Evolutionary conservation across 2,329 filamentous ascomycete species (phyloP).

Genomic region (Sporothrix pseudoabietina): DNA sequence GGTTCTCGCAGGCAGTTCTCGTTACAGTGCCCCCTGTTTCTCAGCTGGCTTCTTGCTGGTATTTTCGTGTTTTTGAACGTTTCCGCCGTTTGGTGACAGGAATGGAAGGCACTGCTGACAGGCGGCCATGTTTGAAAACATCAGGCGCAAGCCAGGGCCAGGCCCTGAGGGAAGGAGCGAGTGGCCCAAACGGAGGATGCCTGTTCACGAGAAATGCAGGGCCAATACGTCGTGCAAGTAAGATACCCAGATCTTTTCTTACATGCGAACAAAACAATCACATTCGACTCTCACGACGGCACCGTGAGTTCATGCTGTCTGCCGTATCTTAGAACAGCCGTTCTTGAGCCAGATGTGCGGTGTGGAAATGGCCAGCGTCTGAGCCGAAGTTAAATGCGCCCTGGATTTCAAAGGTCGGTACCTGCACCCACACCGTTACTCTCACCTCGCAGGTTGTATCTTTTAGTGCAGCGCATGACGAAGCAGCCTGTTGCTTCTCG

Average conservation of each 20-base stretch:
- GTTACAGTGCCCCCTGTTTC: background rate
- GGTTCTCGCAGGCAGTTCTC: background rate
- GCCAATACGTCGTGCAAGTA: background rate
- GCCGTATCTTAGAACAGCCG: background rate
- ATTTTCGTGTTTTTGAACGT: background rate
- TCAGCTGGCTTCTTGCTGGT: slow-evolving; percentile 2
- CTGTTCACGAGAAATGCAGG: slow-evolving; percentile 9
- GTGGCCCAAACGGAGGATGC: slow-evolving; percentile 12
- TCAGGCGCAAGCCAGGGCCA: background rate
- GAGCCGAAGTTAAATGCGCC: background rate
- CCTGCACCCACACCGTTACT: background rate
- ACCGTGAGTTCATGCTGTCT: background rate
- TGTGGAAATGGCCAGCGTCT: background rate
- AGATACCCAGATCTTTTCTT: background rate
- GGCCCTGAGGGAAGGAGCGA: slow-evolving; percentile 2
- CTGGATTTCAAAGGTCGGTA: background rate
- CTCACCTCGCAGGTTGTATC: background rate
- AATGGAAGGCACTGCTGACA: slow-evolving; percentile 16
- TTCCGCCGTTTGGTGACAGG: background rate
- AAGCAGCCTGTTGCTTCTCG: background rate
- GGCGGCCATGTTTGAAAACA: slow-evolving; percentile 4
- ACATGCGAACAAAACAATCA: background rate
- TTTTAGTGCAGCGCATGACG: background rate
- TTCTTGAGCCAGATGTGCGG: slow-evolving; percentile 2
- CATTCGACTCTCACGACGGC: background rate